Conservation (phyloP, 2,329 filamentous ascomycete genomes). For the Pseudocercospora macadamiae region DNA sequence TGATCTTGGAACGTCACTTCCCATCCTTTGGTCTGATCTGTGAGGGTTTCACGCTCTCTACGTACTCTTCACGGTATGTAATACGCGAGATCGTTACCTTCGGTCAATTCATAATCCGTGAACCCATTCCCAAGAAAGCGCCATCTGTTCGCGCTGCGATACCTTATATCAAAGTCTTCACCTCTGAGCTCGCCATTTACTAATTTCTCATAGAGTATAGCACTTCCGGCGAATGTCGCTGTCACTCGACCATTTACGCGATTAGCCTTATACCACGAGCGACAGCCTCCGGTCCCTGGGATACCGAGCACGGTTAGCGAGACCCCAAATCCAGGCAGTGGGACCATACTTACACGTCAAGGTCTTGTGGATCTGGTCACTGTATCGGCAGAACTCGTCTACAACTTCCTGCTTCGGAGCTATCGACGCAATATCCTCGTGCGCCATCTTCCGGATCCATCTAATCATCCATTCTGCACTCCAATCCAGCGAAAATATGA, state of each 20-base stretch:
- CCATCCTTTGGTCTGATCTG: neutral
- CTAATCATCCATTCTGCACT: conserved; percentile 51
- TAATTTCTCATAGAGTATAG: conserved; percentile 31
- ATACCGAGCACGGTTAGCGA: neutral
- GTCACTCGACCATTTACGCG: conserved; percentile 25
- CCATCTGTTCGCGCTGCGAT: conserved; percentile 48
- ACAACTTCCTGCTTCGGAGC: conserved; percentile 30
- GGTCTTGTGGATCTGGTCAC: conserved; percentile 49
- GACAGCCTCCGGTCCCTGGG: conserved; percentile 10
- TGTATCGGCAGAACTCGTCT: conserved; percentile 32
- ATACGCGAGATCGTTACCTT: neutral
- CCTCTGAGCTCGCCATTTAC: conserved; percentile 43
- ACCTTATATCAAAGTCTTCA: conserved; percentile 54
- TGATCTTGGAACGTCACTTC: neutral
- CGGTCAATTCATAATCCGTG: conserved; percentile 6
- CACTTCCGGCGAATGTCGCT: conserved; percentile 32
- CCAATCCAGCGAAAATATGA: conserved; percentile 29
- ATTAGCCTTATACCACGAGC: conserved; percentile 32
- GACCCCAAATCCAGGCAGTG: neutral
- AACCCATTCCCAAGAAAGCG: conserved; percentile 52
- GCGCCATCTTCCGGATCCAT: conserved; percentile 38
- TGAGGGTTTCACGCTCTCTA: neutral
- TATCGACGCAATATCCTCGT: conserved; percentile 29
- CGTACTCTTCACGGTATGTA: neutral
- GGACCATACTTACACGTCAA: conserved; percentile 15